Conservation (phyloP, 495 filamentous ascomycete genomes). For the Amniculicola lignicola region DNA sequence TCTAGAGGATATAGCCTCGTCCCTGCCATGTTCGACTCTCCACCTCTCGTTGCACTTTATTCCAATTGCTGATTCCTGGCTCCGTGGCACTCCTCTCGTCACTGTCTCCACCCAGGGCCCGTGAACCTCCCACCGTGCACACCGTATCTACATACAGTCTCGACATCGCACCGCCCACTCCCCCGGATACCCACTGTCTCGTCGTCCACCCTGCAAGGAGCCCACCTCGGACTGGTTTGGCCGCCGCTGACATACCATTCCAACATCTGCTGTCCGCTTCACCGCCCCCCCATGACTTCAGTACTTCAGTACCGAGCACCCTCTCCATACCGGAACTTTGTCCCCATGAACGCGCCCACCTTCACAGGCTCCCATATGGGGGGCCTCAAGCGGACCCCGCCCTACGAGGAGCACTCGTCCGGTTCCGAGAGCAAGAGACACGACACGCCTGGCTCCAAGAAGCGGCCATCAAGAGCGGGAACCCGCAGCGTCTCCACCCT, state of each 20-base stretch:
- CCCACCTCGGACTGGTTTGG: no score
- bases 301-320: slow-evolving; percentile 30
- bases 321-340: slow-evolving; percentile 20
- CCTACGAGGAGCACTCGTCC: slow-evolving; percentile 40
- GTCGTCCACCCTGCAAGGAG: no score
- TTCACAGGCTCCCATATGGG: slow-evolving; percentile 24
- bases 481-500: slow-evolving; percentile 59
- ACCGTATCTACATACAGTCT: neutral
- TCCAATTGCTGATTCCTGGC: neutral
- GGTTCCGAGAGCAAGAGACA: slow-evolving; percentile 39
- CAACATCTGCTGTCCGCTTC: slow-evolving; percentile 17
- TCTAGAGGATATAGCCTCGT: slow-evolving; percentile 28
- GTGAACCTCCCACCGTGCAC: slow-evolving; percentile 23
- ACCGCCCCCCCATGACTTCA: slow-evolving; percentile 36
- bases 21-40: slow-evolving; percentile 16
- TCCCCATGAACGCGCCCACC: slow-evolving; percentile 26
- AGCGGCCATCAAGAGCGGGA: slow-evolving; percentile 51
- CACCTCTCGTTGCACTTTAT: slow-evolving; percentile 2
- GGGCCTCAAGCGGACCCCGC: slow-evolving; percentile 21
- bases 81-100: slow-evolving; percentile 8
- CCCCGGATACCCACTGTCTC: no score
- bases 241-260: slow-evolving; percentile 22
- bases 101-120: slow-evolving; percentile 3
- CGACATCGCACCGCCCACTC: no score
- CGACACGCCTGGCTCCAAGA: slow-evolving; percentile 31